Evolutionary conservation across 129 eudicot species (phyloP), one percentile per base, ranked within the genome.

Genomic region (Artemisia argyi): DNA sequence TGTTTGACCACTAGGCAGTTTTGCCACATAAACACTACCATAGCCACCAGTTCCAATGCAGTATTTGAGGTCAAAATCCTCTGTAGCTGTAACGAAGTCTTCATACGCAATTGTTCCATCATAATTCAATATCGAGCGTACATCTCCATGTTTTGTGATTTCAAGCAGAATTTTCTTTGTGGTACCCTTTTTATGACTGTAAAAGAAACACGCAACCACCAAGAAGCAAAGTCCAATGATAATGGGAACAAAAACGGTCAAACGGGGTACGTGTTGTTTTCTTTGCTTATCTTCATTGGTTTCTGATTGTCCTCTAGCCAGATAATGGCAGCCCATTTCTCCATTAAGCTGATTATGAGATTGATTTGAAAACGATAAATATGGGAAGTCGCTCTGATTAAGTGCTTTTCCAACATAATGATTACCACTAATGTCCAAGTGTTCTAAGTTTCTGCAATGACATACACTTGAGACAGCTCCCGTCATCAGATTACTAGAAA

Each of bases 21-120:
- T 44, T 1, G 83, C 83, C 56, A 62, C 62, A 39, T 82, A 82
- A 18, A 73, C 74, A 19, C 64, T 78, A 20, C 80, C 83, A 67
- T 79, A 82, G 13, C 80, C 77, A 53, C 83, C 86, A 1, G 74
- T 73, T 56, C 86, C 83, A 14, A 82, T 74, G 69, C 86, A 82
- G 11, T 82, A 73, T 74, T 35, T 68, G 72, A 69, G 73, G 54
- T 82, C 77, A 35, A 82, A 78, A 54, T 82, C 71, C 24, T 82
- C 73, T 8, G 82, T 82, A 19, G 85, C 79, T 15, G 10, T 32
- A 16, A 82, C 62, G 30, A 82, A 77, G 64, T 77, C 78, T 16
- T 74, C 71, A 28, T 78, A 82, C 42, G 79, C 74, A 47, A 82
- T 61, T 32, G 22, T 61, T 32, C 82, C 83, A 58, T 73, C 82